Evolutionary conservation across 2,329 filamentous ascomycete genomes (phyloP), one percentile per base, ranked within the genome.

Genomic region (Chrysoporthe deuterocubensis): DNA sequence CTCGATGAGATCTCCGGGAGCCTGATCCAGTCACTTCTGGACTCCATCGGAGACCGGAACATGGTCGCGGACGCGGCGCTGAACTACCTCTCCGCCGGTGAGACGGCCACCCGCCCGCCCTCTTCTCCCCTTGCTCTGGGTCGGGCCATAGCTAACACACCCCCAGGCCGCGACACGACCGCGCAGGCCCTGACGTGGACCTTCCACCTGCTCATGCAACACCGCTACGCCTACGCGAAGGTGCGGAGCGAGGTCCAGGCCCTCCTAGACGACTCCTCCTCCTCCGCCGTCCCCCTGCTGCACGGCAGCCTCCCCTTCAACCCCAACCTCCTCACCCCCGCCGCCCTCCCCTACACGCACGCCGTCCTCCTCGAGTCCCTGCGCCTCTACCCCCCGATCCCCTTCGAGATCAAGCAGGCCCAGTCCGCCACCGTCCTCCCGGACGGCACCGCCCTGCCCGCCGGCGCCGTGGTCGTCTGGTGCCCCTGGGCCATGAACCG

Each of bases 111-210:
- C 37, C n/a, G 16, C 43, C 3, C 60, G 4, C 18, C n/a, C 16
- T 7, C 62, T 57, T 18, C 43, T n/a, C 26, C 48, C 14, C 13
- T 0, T 46, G 42, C 43, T n/a, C 26, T 54, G 18, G 32, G 34
- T 1, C 32, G 4, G 58, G 6, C 26, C 40, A 32, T 46, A 40
- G n/a, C 48, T 61, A 13, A 63, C 34, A 18, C n/a, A 21, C 48
- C 1, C 3, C 3, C 42, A 60, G 57, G 88, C 18, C 81, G 88
- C 67, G 89, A 91, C 73, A 90, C 89, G 0, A 88, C 87, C 7
- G 88, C 88, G 0, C 88, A 91, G 72, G 86, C 85, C 1, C 76
- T 91, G 13, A 89, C 88, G 0, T 91, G 89, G 89, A 83, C 84
- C 0, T 82, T 89, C 52, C 89, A 90, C 74, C 79, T 88, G 1